These are phyloP conservation scores for Ustilago esculenta DNA, from an alignment of 1,284 basidiomycete genomes.

Conservation along the genomic window DNA sequence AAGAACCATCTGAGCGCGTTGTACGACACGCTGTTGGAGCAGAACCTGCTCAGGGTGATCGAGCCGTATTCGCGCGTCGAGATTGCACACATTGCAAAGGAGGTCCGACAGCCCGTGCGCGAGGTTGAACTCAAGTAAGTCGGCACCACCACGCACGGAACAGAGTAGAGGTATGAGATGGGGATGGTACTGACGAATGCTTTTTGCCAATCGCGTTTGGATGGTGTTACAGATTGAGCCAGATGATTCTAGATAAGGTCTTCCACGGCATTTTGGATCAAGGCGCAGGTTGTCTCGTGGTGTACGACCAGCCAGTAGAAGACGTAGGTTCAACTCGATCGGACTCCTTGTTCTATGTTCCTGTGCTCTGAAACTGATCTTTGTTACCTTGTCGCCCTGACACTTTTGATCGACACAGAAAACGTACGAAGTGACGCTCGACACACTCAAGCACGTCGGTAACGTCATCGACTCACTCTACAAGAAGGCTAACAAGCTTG, in stretches of 20 bases:
- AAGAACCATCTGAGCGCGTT: conserved; percentile 89
- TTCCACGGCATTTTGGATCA: conserved; percentile 95
- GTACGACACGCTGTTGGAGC: conserved; percentile 94
- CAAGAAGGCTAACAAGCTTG: conserved; percentile 69
- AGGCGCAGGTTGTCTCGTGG: conserved; percentile 87
- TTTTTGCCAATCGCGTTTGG: no score
- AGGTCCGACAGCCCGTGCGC: conserved; percentile 87
- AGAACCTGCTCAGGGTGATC: conserved; percentile 91
- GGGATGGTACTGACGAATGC: neutral
- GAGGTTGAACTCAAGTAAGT: conserved; percentile 93
- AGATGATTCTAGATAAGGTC: conserved; percentile 97
- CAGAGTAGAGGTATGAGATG: no score
- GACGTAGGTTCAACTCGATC: conserved; percentile 70
- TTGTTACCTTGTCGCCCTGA: no score
- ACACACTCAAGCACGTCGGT: conserved; percentile 86
- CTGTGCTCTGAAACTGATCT: no score
- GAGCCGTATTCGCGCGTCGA: conserved; percentile 95
- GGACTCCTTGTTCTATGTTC: no score
- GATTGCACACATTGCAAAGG: conserved; percentile 85
- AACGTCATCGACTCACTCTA: conserved; percentile 92
- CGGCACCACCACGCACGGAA: neutral
- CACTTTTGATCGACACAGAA: no score
- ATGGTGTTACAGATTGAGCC: conserved; percentile 75
- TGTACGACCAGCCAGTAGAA: conserved; percentile 84
- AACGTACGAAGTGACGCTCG: conserved; percentile 84